Evolutionary conservation across 257 asterid genomes (phyloP).

Genomic region (Solanum habrochaites): DNA sequence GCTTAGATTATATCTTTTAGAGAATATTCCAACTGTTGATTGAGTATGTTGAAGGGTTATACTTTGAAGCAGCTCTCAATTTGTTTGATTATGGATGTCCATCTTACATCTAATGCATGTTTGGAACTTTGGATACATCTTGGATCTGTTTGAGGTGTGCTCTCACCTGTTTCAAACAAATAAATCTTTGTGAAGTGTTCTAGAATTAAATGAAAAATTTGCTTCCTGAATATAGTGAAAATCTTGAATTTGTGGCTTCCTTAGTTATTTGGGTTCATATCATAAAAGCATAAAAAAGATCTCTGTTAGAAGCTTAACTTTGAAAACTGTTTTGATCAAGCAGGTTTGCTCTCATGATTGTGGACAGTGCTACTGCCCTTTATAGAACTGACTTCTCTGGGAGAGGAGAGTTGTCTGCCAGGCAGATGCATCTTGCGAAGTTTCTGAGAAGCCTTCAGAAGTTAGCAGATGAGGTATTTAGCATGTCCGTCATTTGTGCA

Average conservation of each 20-base stretch:
- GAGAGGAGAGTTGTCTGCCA: slow-evolving; percentile 86
- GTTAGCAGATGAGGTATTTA: slow-evolving; percentile 78
- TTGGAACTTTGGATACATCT: background rate
- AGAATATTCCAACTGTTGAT: background rate
- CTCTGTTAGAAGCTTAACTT: background rate
- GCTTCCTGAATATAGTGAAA: background rate
- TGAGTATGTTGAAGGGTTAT: background rate
- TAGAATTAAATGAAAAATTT: background rate
- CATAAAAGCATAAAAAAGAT: background rate
- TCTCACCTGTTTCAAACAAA: background rate
- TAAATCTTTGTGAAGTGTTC: background rate
- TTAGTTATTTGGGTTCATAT: background rate
- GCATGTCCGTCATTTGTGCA: background rate
- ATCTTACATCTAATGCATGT: background rate
- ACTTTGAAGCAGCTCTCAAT: background rate
- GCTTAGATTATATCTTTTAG: background rate
- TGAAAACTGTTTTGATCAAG: background rate
- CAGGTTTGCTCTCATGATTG: slow-evolving; percentile 95
- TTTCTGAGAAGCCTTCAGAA: slow-evolving; percentile 95
- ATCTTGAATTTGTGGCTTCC: background rate
- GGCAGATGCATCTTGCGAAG: slow-evolving; percentile 99
- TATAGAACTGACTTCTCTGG: slow-evolving; percentile 96
- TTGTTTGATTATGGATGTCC: background rate
- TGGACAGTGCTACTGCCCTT: slow-evolving; percentile 94
- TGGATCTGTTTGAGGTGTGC: background rate